phyloP scores from a whole-genome alignment of 345 rosid species.

The Aethionema arabicum region DNA sequence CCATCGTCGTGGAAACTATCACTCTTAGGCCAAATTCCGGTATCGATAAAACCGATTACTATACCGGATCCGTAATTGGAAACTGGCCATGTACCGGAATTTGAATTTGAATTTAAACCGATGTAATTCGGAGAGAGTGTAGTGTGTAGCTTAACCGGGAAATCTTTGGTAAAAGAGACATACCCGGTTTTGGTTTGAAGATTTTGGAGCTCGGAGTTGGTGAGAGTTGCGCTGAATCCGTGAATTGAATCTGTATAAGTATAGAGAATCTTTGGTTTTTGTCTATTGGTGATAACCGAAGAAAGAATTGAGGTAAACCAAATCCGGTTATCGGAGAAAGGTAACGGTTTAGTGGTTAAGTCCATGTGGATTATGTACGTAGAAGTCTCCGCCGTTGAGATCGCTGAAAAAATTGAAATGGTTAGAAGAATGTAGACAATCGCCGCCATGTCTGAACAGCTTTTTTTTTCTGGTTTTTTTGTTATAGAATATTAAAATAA shows the following conservation, averaged over 20 bases:
- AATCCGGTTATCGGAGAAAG: constrained; percentile 34
- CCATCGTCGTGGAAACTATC: constrained; percentile 41
- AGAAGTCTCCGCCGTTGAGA: constrained; percentile 9
- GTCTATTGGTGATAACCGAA: constrained; percentile 18
- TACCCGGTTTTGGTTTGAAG: constrained; percentile 40
- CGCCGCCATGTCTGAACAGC: constrained; percentile 14
- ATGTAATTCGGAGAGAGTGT: constrained; percentile 36
- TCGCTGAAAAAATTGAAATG: not conserved
- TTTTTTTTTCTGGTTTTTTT: constrained; percentile 2
- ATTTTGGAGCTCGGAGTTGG: constrained; percentile 39
- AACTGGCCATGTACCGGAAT: constrained; percentile 35
- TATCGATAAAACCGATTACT: constrained; percentile 43
- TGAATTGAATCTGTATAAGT: constrained; percentile 39
- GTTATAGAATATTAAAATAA: not conserved
- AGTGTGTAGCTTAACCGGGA: constrained; percentile 33
- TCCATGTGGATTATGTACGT: constrained; percentile 37
- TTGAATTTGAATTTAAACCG: constrained; percentile 19
- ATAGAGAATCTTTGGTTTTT: constrained; percentile 34
- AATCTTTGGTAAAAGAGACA: constrained; percentile 36
- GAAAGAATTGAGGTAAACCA: constrained; percentile 38
- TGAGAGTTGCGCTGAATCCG: constrained; percentile 44
- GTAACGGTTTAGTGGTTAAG: constrained; percentile 30
- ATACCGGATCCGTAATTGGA: constrained; percentile 37
- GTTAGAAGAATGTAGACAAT: not conserved
- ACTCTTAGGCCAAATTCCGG: constrained; percentile 45